Evolutionary conservation across 108 stramenopile species (phyloP).

Genomic region (Schizochytrium sp.): DNA sequence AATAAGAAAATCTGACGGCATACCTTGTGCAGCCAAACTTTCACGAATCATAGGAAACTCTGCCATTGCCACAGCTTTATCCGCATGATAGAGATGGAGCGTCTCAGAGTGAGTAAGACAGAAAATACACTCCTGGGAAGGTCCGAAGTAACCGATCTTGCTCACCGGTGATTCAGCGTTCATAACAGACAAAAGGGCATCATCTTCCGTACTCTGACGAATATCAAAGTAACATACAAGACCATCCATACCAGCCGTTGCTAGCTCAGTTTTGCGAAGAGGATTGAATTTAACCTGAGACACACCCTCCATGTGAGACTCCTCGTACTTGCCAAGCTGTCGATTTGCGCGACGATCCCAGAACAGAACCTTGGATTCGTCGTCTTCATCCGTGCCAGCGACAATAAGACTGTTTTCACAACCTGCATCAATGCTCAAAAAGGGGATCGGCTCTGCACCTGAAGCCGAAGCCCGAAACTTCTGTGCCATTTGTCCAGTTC

Average conservation of each 20-base stretch:
- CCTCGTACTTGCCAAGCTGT: slow-evolving; percentile 7
- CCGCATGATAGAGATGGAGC: slow-evolving; percentile 34
- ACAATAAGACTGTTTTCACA: neutral
- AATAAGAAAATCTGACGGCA: slow-evolving; percentile 55
- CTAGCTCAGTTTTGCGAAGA: neutral
- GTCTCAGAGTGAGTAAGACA: slow-evolving; percentile 32
- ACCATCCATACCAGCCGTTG: slow-evolving; percentile 6
- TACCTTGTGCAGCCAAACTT: neutral
- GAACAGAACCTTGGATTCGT: slow-evolving; percentile 20
- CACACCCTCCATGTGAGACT: slow-evolving; percentile 31
- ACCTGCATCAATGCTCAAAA: slow-evolving; percentile 21
- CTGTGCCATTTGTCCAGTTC: slow-evolving; percentile 9
- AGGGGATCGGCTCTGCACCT: slow-evolving; percentile 17
- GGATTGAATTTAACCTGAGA: slow-evolving; percentile 11
- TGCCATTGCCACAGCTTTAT: slow-evolving; percentile 32
- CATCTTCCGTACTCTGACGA: slow-evolving; percentile 14
- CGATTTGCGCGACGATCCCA: slow-evolving; percentile 10
- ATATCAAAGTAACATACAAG: slow-evolving; percentile 48
- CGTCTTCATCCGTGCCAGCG: slow-evolving; percentile 48
- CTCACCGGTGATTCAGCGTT: slow-evolving; percentile 38
- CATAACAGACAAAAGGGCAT: slow-evolving; percentile 38
- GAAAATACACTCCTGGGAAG: slow-evolving; percentile 30
- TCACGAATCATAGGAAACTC: slow-evolving; percentile 48
- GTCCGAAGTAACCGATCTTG: slow-evolving; percentile 44
- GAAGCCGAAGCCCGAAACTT: neutral